Base-by-base conservation (phyloP, 257 asterid genomes). In the Sherardia arvensis region DNA sequence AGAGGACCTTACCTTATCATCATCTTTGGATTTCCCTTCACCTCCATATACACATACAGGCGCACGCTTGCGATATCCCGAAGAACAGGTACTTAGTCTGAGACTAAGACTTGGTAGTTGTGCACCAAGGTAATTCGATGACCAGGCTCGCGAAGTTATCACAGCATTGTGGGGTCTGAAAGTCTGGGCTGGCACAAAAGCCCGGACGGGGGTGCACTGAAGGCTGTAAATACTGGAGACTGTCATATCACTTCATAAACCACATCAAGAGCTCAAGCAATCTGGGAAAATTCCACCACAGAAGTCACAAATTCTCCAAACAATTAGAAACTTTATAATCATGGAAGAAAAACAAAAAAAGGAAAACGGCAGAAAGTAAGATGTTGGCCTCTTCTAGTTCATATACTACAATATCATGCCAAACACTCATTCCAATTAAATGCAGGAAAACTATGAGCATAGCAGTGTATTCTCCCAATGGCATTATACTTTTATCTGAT, bases 21-120 rank as follows among this genome's bases (percentile, higher is more conserved):
- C 93, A 61, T 66, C 69, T 26, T 69, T 77, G 9, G 82, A 67
- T 71, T 81, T 81, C 59, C 90, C 88, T 69, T 85, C 73, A 47
- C 83, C 81, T 61, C 88, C 87, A 71, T 83, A 81, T 74, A 76
- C 72, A 75, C 88, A 85, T 38, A 80, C 83, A 59, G 76, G 73
- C 51, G 77, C 53, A 58, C 73, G 54, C 38, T 53, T 70, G 53
- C 66, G 79, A 70, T 54, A 64, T 56, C 69, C 67, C 56, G 72
- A 64, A 27, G 67, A 56, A 23, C 64, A 66, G 62, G 74, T 53
- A 62, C 72, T 73, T 53, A 30, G 59, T 43, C 76, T 79, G 73
- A 68, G 49, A 62, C 73, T 29, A 66, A 58, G 55, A 36, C 59
- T 73, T 48, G 77, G 76, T 61, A 74, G 33, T 47, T 67, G 67